Evolutionary conservation across 2,329 filamentous ascomycete species (phyloP).

Genomic region (Ilyonectria sp.): DNA sequence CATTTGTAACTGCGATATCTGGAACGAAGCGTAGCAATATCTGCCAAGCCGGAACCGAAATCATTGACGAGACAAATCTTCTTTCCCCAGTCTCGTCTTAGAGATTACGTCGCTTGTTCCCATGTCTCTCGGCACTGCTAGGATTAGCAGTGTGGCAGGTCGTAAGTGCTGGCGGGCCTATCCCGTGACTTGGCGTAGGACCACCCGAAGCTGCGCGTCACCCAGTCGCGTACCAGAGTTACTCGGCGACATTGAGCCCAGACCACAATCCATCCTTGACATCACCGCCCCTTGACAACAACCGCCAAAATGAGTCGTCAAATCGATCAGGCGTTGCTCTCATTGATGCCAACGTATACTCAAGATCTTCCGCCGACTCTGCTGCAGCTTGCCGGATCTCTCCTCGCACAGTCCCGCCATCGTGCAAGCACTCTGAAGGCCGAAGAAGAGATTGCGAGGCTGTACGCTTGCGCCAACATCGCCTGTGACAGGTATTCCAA

Average conservation of each 20-base stretch:
- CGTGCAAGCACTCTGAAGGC: conserved; percentile 83
- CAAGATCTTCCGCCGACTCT: conserved; percentile 78
- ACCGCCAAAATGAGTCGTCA: conserved; percentile 76
- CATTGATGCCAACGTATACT: conserved; percentile 81
- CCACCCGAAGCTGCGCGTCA: conserved; percentile 19
- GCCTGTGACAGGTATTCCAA: conserved; percentile 83
- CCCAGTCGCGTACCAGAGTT: conserved; percentile 6
- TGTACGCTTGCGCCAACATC: conserved; percentile 88
- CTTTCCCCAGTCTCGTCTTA: not conserved
- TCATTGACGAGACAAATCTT: not conserved
- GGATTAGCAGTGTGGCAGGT: conserved; percentile 4
- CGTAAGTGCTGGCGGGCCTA: not conserved
- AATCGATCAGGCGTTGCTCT: conserved; percentile 80
- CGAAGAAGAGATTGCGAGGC: conserved; percentile 89
- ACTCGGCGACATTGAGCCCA: not conserved
- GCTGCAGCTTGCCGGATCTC: conserved; percentile 77
- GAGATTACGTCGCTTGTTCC: not conserved
- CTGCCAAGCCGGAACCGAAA: not conserved
- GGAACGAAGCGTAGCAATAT: not conserved
- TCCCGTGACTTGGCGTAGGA: conserved; percentile 30
- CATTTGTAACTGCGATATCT: not conserved
- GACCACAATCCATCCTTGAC: conserved; percentile 22
- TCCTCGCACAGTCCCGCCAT: conserved; percentile 85
- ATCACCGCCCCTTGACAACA: conserved; percentile 4
- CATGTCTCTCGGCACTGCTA: not conserved